phyloP scores from a whole-genome alignment of 2,329 filamentous ascomycete species.

The Drechslera avenae region DNA sequence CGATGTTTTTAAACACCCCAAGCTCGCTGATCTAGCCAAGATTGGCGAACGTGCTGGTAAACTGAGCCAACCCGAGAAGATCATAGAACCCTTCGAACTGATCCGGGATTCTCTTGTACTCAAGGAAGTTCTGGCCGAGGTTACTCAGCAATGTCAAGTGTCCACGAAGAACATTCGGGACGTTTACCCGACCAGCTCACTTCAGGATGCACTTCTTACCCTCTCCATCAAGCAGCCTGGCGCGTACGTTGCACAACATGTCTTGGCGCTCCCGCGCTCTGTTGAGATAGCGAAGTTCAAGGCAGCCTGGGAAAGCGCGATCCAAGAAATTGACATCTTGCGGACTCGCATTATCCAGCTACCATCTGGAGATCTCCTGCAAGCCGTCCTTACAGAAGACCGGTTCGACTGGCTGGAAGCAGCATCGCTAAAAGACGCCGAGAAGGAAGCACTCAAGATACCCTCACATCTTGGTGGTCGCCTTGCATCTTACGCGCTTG shows the following conservation, averaged over 20 bases:
- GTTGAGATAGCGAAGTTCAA: constrained; percentile 53
- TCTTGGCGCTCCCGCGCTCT: constrained; percentile 47
- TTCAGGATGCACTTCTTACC: constrained; percentile 55
- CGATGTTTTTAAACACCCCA: constrained; percentile 41
- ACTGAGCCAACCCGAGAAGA: constrained; percentile 8
- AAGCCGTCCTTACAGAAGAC: constrained; percentile 37
- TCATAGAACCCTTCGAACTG: constrained; percentile 31
- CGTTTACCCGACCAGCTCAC: constrained; percentile 49
- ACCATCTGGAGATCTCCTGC: constrained; percentile 33
- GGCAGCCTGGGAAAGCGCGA: constrained; percentile 53
- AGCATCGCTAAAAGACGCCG: constrained; percentile 24
- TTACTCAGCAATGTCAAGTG: constrained; percentile 31
- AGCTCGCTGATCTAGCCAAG: constrained; percentile 37
- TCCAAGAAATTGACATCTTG: constrained; percentile 54
- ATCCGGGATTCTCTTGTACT: constrained; percentile 14
- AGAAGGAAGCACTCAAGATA: constrained; percentile 20
- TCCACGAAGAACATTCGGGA: constrained; percentile 42
- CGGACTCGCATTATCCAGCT: constrained; percentile 51
- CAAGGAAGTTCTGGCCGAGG: constrained; percentile 25
- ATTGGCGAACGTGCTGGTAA: constrained; percentile 19
- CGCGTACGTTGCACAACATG: constrained; percentile 56
- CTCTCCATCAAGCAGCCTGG: constrained; percentile 55
- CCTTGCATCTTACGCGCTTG: constrained; percentile 36
- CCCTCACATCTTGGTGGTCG: constrained; percentile 31
- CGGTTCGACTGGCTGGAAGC: constrained; percentile 33